A percentile compares a stretch with the other conserved stretches of the same genome.
Conservation (phyloP, 768 basidiomycete genomes). For the Pilatotrama ljubarskyi region DNA sequence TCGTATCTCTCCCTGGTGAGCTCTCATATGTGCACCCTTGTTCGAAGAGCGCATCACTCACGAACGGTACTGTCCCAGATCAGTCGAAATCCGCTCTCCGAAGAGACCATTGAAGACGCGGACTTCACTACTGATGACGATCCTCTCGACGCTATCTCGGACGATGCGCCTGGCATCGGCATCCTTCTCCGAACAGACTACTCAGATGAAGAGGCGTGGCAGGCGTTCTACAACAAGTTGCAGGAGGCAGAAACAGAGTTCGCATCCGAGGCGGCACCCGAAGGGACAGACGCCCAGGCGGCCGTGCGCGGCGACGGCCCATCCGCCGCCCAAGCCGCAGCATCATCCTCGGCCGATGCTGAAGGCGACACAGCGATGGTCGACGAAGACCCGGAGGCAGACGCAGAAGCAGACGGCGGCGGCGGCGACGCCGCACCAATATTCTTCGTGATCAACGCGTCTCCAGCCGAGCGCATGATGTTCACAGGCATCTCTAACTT, state of each 20-base stretch:
- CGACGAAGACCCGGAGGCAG: conserved; percentile 32
- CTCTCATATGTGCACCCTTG: neutral
- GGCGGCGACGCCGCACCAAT: conserved; percentile 36
- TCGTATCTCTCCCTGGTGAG: conserved; percentile 22
- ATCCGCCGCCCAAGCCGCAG: conserved; percentile 22
- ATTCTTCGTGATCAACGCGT: conserved; percentile 52
- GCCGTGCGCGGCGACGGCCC: conserved; percentile 26
- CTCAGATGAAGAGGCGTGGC: conserved; percentile 67
- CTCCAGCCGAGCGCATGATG: conserved; percentile 40
- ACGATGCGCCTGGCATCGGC: conserved; percentile 53
- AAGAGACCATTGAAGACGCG: conserved; percentile 22
- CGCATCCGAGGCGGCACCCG: conserved; percentile 24
- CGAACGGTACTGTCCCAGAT: neutral
- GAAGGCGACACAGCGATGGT: conserved; percentile 26
- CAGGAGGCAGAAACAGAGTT: conserved; percentile 61
- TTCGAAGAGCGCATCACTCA: neutral
- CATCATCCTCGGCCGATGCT: conserved; percentile 19
- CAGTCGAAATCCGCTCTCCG: conserved; percentile 20
- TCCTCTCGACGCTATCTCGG: conserved; percentile 49
- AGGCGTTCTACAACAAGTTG: conserved; percentile 49
- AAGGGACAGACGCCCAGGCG: conserved; percentile 29
- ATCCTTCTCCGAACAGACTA: conserved; percentile 75
- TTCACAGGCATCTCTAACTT: conserved; percentile 63
- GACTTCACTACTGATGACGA: conserved; percentile 47
- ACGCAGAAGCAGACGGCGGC: conserved; percentile 30